Conservation (phyloP, 768 basidiomycete genomes). For the Cystofilobasidium ferigula region DNA sequence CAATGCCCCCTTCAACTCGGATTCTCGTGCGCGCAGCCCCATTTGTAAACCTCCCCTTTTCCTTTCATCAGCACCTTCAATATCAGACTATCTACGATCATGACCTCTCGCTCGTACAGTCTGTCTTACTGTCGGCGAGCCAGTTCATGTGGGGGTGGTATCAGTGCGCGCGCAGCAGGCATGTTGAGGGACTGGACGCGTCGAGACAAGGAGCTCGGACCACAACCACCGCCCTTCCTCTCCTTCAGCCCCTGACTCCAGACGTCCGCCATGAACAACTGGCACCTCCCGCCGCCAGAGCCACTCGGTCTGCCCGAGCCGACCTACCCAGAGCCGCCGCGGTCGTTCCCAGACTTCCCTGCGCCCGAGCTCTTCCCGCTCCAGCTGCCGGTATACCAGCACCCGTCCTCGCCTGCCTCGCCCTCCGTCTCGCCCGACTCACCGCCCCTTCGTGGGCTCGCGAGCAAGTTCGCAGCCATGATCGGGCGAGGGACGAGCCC, state of each 20-base stretch:
- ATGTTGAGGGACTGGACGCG: not conserved
- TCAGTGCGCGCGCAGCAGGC: slow-evolving; percentile 1
- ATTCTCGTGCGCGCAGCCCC: not conserved
- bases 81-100: not conserved
- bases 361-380: slow-evolving; percentile 6
- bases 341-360: not conserved
- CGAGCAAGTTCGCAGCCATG: slow-evolving; percentile 8
- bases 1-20: not conserved
- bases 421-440: slow-evolving; percentile 1
- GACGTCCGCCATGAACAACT: not conserved
- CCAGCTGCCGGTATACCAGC: slow-evolving; percentile 1
- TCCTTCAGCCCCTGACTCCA: not conserved
- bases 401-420: slow-evolving; percentile 1
- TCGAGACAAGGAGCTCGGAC: too few species aligned
- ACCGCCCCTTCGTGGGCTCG: not conserved
- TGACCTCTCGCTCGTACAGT: not conserved
- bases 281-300: not conserved
- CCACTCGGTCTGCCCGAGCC: slow-evolving; percentile 2
- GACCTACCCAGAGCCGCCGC: not conserved
- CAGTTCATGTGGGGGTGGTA: too few species aligned
- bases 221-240: not conserved
- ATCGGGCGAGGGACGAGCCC: not conserved
- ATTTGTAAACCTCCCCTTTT: not conserved
- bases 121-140: too few species aligned
- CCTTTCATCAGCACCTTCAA: not conserved